A percentile compares a stretch with the other conserved stretches of the same genome.
Evolutionary conservation across 225 moss, liverwort and hornwort genomes (phyloP).

Genomic region (Pleurozium schreberi): DNA sequence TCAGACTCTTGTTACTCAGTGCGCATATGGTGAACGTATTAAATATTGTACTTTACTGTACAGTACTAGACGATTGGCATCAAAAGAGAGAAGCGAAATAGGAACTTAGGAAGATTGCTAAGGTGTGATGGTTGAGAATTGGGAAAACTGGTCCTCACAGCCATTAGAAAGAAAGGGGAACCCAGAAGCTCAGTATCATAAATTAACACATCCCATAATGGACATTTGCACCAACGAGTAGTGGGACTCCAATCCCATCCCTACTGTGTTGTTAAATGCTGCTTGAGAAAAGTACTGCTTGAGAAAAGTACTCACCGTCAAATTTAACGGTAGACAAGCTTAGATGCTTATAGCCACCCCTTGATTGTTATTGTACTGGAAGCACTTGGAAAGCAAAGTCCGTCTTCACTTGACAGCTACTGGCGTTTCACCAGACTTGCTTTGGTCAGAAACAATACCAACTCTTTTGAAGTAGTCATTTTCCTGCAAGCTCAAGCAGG

Average conservation of each 20-base stretch:
- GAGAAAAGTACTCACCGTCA: background rate
- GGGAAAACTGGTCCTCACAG: background rate
- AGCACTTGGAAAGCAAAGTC: background rate
- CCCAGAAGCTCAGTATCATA: background rate
- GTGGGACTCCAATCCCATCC: background rate
- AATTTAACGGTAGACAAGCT: background rate
- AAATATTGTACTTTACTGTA: background rate
- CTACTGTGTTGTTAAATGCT: background rate
- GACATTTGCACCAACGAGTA: background rate
- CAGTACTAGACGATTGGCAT: background rate
- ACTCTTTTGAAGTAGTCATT: slow-evolving; percentile 33
- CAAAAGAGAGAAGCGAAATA: background rate
- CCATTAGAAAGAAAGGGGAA: background rate
- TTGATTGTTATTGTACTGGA: background rate
- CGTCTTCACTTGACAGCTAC: slow-evolving; percentile 7
- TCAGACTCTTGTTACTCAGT: background rate
- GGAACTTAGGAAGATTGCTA: background rate
- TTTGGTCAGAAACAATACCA: slow-evolving; percentile 17
- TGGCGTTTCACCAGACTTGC: background rate
- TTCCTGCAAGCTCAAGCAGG: slow-evolving; percentile 20
- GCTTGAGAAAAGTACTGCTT: background rate
- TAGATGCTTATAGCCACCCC: background rate
- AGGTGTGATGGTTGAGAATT: background rate
- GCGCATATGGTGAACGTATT: background rate
- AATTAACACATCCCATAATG: background rate